Evolutionary conservation across 768 basidiomycete species (phyloP).

Genomic region (Podaxis pistillaris): DNA sequence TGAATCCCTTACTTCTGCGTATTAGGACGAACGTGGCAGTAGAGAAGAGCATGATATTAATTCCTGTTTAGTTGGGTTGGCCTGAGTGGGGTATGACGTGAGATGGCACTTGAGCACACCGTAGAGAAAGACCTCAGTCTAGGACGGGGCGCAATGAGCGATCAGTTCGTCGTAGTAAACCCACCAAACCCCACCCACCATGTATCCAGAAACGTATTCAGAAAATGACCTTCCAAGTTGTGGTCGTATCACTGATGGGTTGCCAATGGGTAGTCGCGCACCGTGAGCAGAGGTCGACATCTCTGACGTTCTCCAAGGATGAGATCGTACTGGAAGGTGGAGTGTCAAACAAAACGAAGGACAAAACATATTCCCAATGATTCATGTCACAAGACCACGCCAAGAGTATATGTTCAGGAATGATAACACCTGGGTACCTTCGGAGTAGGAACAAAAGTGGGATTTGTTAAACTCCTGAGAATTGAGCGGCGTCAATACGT

Average conservation of each 20-base stretch:
- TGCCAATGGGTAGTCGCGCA: background rate
- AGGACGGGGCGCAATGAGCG: background rate
- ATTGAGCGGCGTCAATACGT: background rate
- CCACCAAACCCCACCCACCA: background rate
- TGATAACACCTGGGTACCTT: background rate
- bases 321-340: background rate
- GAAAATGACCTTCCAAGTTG: constrained; percentile 1
- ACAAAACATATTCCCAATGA: background rate
- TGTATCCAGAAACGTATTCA: background rate
- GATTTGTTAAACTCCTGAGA: background rate
- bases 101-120: background rate
- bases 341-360: background rate
- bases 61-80: constrained; percentile 21
- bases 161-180: background rate
- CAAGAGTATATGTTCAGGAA: background rate
- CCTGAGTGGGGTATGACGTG: background rate
- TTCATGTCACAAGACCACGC: background rate
- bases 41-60: constrained; percentile 34
- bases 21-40: constrained; percentile 32
- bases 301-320: background rate
- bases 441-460: background rate
- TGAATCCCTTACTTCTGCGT: constrained; percentile 18
- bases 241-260: background rate
- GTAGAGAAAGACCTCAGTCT: constrained; percentile 3
- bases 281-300: background rate